Conservation (phyloP, 345 rosid genomes). For the Camelina neglecta region DNA sequence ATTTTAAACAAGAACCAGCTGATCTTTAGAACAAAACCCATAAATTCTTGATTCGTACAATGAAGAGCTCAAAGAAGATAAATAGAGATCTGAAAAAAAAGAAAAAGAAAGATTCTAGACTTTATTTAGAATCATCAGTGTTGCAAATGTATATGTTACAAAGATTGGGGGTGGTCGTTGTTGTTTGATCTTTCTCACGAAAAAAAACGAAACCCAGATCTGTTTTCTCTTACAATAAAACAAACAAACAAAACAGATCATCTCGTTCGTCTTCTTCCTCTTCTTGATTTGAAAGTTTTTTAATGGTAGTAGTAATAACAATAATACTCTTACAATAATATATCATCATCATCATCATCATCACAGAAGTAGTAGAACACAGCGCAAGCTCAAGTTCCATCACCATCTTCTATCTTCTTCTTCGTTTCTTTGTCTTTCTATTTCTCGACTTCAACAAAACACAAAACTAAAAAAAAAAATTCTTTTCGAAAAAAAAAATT, state of each 20-base stretch:
- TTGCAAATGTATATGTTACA: constrained; percentile 37
- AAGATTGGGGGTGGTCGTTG: background rate
- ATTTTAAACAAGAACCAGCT: constrained; percentile 1
- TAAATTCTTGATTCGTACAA: background rate
- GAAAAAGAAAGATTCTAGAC: constrained; percentile 2
- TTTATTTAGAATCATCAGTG: constrained; percentile 35
- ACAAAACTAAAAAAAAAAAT: background rate
- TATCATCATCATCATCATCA: constrained; percentile 37
- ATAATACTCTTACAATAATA: constrained; percentile 39
- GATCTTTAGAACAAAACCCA: constrained; percentile 4
- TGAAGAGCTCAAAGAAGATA: constrained; percentile 7
- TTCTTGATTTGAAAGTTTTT: constrained; percentile 27
- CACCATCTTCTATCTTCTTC: constrained; percentile 15
- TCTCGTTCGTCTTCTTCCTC: constrained; percentile 13
- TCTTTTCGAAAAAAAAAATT: background rate
- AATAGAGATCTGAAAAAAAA: background rate
- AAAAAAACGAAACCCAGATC: constrained; percentile 33
- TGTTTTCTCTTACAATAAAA: constrained; percentile 22
- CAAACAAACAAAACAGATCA: constrained; percentile 35
- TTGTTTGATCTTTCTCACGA: constrained; percentile 23
- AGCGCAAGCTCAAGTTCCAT: constrained; percentile 26
- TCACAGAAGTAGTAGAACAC: constrained; percentile 39
- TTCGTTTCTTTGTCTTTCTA: constrained; percentile 29
- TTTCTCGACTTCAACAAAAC: constrained; percentile 44
- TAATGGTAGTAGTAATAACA: background rate